These are phyloP conservation scores for Bocquillonia castaneifolia DNA, from an alignment of 441 rosid genomes.

Conservation along the genomic window DNA sequence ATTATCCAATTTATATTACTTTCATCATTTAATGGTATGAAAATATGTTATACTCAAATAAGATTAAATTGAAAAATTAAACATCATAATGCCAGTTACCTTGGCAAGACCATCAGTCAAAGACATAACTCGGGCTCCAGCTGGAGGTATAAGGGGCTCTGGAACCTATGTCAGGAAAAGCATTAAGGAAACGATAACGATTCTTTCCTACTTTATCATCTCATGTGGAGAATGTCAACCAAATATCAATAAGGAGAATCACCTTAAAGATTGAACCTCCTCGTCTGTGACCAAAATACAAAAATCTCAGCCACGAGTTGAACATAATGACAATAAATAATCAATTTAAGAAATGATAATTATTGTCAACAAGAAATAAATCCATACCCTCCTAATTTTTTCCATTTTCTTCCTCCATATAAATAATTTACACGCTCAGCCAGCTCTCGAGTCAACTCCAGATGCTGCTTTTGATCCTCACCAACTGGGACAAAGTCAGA, in stretches of 20 bases:
- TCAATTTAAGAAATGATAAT: constrained; percentile 6
- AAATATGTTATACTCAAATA: not conserved
- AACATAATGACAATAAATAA: constrained; percentile 7
- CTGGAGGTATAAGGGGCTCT: constrained; percentile 80
- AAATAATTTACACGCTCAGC: constrained; percentile 72
- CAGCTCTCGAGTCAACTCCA: constrained; percentile 81
- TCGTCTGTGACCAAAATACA: constrained; percentile 44
- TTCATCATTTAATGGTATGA: too few species aligned
- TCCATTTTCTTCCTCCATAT: constrained; percentile 97
- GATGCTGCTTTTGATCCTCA: constrained; percentile 93
- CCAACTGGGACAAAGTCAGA: constrained; percentile 93
- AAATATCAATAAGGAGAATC: constrained; percentile 21
- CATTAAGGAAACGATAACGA: constrained; percentile 13
- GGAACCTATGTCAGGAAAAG: constrained; percentile 54
- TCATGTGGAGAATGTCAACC: constrained; percentile 22
- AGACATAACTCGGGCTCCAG: constrained; percentile 91
- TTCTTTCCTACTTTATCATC: constrained; percentile 11
- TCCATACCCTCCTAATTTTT: constrained; percentile 84
- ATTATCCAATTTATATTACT: too few species aligned
- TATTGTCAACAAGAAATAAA: constrained; percentile 13
- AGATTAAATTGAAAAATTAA: constrained; percentile 10
- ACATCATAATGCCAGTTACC: constrained; percentile 34
- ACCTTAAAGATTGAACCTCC: constrained; percentile 89
- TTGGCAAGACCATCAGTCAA: constrained; percentile 89
- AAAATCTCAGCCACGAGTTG: constrained; percentile 14